A percentile compares a stretch with the other conserved stretches of the same genome.
These are phyloP conservation scores for Oxytropis ochrocephala DNA, from an alignment of 306 rosid genomes.

Conservation along the genomic window DNA sequence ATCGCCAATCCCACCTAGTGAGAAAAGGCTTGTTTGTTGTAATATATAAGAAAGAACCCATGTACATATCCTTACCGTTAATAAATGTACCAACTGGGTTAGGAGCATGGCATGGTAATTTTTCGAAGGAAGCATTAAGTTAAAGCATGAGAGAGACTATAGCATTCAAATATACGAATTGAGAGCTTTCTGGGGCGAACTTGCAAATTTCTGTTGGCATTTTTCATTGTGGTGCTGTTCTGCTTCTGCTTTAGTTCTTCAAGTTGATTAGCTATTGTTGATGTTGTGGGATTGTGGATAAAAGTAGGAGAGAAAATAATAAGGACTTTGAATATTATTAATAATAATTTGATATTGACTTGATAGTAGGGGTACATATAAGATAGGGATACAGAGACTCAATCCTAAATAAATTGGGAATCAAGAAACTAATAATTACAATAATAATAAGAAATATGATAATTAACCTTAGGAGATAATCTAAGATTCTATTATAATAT, in stretches of 20 bases:
- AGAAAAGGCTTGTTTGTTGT: background rate
- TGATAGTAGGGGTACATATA: too few species aligned
- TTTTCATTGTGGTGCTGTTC: background rate
- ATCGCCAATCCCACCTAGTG: background rate
- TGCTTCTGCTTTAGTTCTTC: background rate
- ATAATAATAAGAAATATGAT: too few species aligned
- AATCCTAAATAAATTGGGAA: too few species aligned
- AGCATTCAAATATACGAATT: background rate
- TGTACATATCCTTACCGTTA: background rate
- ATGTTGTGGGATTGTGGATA: too few species aligned
- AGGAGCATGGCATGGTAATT: slow-evolving; percentile 3
- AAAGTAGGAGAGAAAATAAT: too few species aligned
- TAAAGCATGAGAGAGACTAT: slow-evolving; percentile 3
- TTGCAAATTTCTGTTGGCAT: background rate
- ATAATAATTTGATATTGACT: too few species aligned
- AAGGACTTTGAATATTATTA: too few species aligned
- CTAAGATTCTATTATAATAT: too few species aligned
- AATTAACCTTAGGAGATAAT: too few species aligned
- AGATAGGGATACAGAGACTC: too few species aligned
- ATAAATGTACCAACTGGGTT: background rate
- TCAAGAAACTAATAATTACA: background rate
- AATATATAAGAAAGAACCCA: background rate
- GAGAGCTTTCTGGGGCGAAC: background rate
- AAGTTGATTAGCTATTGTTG: background rate
- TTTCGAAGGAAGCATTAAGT: background rate